These are phyloP conservation scores for Penicilliopsis zonata DNA, from an alignment of 495 filamentous ascomycete species.

Conservation along the genomic window DNA sequence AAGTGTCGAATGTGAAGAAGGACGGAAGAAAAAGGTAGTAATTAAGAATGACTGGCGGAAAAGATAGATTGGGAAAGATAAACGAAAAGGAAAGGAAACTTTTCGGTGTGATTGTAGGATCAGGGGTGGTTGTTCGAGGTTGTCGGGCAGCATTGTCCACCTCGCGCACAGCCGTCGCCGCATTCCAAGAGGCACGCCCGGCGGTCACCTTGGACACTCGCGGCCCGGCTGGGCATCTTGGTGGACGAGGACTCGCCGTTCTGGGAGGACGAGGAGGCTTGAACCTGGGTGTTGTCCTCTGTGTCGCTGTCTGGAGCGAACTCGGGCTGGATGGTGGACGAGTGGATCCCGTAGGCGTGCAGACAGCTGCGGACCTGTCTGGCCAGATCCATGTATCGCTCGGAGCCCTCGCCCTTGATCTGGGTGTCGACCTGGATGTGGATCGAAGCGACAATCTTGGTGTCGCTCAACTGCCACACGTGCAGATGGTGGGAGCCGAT, in stretches of 20 bases:
- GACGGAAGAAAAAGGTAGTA: not conserved
- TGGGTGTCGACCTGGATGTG: slow-evolving; percentile 82
- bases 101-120: slow-evolving; percentile 1
- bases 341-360: slow-evolving; percentile 93
- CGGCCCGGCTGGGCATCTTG: slow-evolving; percentile 28
- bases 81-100: not conserved
- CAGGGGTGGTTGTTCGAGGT: slow-evolving; percentile 9
- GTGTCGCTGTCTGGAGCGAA: slow-evolving; percentile 55
- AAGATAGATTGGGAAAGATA: not conserved
- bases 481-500: slow-evolving; percentile 88
- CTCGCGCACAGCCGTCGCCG: slow-evolving; percentile 63
- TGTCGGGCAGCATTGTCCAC: slow-evolving; percentile 59
- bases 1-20: not conserved
- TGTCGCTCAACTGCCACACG: slow-evolving; percentile 94
- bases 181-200: slow-evolving; percentile 74
- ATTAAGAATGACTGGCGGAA: not conserved
- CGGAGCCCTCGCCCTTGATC: slow-evolving; percentile 55
- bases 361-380: slow-evolving; percentile 69
- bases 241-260: slow-evolving; percentile 14
- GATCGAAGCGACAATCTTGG: slow-evolving; percentile 80
- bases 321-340: slow-evolving; percentile 96
- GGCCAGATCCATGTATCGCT: slow-evolving; percentile 82
- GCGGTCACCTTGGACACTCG: slow-evolving; percentile 39
- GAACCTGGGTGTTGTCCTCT: slow-evolving; percentile 29
- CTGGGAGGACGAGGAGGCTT: slow-evolving; percentile 14